phyloP scores from a whole-genome alignment of 306 rosid species.

The Leucaena leucocephala region DNA sequence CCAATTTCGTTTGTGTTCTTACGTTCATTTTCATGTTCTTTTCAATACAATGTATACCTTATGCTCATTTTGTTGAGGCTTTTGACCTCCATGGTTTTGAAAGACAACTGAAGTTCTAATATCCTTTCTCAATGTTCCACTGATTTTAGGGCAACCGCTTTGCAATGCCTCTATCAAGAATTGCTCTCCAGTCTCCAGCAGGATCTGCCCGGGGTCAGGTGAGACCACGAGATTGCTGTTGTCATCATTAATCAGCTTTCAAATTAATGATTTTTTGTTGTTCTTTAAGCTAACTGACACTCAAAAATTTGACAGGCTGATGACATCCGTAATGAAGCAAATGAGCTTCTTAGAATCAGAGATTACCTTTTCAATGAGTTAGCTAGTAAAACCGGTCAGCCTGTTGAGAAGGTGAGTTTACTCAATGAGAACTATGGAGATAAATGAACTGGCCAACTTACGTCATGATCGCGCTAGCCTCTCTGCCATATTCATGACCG shows the following conservation, averaged over 20 bases:
- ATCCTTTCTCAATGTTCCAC: constrained; percentile 24
- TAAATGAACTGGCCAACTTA: constrained; percentile 10
- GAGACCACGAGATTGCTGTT: constrained; percentile 29
- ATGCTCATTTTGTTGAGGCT: constrained; percentile 9
- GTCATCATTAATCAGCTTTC: background rate
- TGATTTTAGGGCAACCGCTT: constrained; percentile 68
- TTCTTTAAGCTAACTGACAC: constrained; percentile 31
- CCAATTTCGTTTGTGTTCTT: constrained; percentile 24
- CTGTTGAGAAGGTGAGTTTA: constrained; percentile 78
- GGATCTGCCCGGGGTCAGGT: constrained; percentile 99
- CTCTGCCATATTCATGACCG: background rate
- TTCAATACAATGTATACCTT: constrained; percentile 3
- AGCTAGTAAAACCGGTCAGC: constrained; percentile 82
- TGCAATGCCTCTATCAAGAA: constrained; percentile 87
- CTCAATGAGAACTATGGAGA: constrained; percentile 32
- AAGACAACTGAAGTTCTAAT: constrained; percentile 27
- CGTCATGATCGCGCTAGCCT: background rate
- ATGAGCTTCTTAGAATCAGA: constrained; percentile 83
- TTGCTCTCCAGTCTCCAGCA: constrained; percentile 79
- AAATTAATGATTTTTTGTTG: constrained; percentile 9
- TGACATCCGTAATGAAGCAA: constrained; percentile 87
- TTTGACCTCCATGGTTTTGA: constrained; percentile 22
- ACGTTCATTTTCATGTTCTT: constrained; percentile 7
- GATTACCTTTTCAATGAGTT: constrained; percentile 77
- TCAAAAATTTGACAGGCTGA: constrained; percentile 64